A percentile compares a stretch with the other conserved stretches of the same genome.
These are phyloP conservation scores for Uronychia setigera DNA, from an alignment of 73 alveolate genomes.

Conservation along the genomic window DNA sequence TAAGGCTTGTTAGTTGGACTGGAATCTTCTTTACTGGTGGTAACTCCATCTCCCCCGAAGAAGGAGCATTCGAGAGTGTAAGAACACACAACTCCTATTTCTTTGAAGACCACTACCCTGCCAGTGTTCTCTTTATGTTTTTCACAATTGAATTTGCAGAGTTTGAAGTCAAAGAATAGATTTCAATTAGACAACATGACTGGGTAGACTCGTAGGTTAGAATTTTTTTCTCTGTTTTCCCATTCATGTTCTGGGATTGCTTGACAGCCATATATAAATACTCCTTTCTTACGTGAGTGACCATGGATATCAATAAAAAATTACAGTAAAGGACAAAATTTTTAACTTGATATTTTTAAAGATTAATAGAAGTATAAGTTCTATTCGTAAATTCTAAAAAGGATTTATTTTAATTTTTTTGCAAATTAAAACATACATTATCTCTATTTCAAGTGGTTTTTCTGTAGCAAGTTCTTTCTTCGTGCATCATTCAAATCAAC, in stretches of 20 bases:
- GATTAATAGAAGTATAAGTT: no score
- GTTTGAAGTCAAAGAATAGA: conserved; percentile 30
- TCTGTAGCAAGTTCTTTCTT: no score
- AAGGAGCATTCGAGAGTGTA: conserved; percentile 63
- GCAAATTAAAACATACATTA: no score
- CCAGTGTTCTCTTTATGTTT: conserved; percentile 60
- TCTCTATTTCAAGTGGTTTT: no score
- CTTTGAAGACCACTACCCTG: conserved; percentile 63
- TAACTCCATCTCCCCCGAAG: no score
- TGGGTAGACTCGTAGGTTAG: conserved; percentile 40
- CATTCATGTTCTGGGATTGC: not conserved
- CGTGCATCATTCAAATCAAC: conserved; percentile 41
- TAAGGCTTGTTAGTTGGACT: no score
- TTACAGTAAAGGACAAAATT: no score
- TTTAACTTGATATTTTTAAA: no score
- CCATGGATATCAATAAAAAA: conserved; percentile 87
- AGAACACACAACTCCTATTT: conserved; percentile 35
- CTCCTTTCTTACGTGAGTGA: conserved; percentile 65
- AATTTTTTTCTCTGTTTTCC: conserved; percentile 32
- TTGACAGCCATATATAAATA: conserved; percentile 64
- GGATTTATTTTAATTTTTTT: no score
- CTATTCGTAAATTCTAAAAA: no score
- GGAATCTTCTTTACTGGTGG: no score
- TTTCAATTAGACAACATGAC: conserved; percentile 19
- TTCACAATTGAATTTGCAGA: conserved; percentile 50